These are phyloP conservation scores for Tolypocladium tundrense DNA, from an alignment of 2,329 filamentous ascomycete species.

Conservation along the genomic window DNA sequence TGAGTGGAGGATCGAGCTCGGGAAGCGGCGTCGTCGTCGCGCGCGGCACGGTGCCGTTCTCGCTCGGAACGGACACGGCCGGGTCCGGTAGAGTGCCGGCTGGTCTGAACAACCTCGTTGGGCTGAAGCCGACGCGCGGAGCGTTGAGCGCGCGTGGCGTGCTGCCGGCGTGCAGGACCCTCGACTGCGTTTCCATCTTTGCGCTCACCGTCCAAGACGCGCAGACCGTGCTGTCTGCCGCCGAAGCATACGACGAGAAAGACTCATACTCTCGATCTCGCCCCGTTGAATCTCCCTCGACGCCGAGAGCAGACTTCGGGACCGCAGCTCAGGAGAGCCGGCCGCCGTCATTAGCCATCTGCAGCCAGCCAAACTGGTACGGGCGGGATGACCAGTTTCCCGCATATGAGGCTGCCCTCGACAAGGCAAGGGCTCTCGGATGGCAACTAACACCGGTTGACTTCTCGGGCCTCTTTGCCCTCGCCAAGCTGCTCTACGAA, in stretches of 20 bases:
- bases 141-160: slow-evolving; percentile 38
- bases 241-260: slow-evolving; percentile 34
- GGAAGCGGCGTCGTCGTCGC: slow-evolving; percentile 46
- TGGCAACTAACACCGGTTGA: slow-evolving; percentile 32
- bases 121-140: slow-evolving; percentile 41
- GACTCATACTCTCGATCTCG: slow-evolving; percentile 41
- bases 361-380: slow-evolving; percentile 29
- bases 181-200: slow-evolving; percentile 48
- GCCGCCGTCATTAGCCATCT: slow-evolving; percentile 24
- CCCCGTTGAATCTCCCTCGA: slow-evolving; percentile 2
- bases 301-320: slow-evolving; percentile 17
- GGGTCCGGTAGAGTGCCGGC: slow-evolving; percentile 44
- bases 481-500: slow-evolving; percentile 43
- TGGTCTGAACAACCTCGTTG: slow-evolving; percentile 42
- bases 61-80: slow-evolving; percentile 46
- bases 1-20: slow-evolving; percentile 46
- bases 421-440: slow-evolving; percentile 24
- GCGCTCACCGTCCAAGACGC: slow-evolving; percentile 38
- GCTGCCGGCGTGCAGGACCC: slow-evolving; percentile 43
- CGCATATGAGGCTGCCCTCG: slow-evolving; percentile 30
- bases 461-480: slow-evolving; percentile 39
- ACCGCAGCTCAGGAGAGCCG: slow-evolving; percentile 5
- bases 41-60: slow-evolving; percentile 42
- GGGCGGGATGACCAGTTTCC: slow-evolving; percentile 24
- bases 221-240: slow-evolving; percentile 35